Evolutionary conservation across 805 yeast species (phyloP), one percentile per base, ranked within the genome.

Genomic region (Hanseniaspora clermontiae): DNA sequence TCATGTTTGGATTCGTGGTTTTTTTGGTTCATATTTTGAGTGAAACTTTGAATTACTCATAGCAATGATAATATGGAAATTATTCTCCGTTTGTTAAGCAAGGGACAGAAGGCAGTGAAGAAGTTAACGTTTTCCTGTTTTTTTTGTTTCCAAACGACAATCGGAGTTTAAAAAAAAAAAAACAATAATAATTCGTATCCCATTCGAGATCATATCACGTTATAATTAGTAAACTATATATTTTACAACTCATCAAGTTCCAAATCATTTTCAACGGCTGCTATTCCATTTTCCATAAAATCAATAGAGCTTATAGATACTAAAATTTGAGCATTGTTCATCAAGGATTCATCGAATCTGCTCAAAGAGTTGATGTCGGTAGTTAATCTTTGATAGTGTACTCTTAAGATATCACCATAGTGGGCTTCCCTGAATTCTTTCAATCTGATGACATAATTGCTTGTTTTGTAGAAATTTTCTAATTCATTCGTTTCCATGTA

Each of bases 271-370:
- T 38, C 10, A 20, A 2, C 12, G 10, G 32, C 9, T 5, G 32
- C 32, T 9, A n/a, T n/a, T n/a, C n/a, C n/a, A n/a, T 24, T 24
- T 24, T 24, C 27, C 27, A 24, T 24, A 24, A 46, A 31, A 3
- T 32, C 19, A 24, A 38, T 20, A 3, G 10, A 1, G 8, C 17
- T 31, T 20, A 39, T 34, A 15, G 40, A 17, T 12, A 48, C 24
- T 36, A 63, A 39, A 6, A 61, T 34, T 68, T 93, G 97, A 62
- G 90, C 62, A 64, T 87, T 86, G 68, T 91, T 93, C n/a, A 96
- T 89, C 59, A 91, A 75, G 66, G 93, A 97, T 66, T 91, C 97
- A 65, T 89, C 97, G 59, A 90, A 74, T 63, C 87, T 88, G 11
- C 87, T 77, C 57, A 93, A 72, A 0, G 96, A 89, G 24, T 70